Evolutionary conservation across 1,284 basidiomycete species (phyloP).

Genomic region (Athelia psychrophila): DNA sequence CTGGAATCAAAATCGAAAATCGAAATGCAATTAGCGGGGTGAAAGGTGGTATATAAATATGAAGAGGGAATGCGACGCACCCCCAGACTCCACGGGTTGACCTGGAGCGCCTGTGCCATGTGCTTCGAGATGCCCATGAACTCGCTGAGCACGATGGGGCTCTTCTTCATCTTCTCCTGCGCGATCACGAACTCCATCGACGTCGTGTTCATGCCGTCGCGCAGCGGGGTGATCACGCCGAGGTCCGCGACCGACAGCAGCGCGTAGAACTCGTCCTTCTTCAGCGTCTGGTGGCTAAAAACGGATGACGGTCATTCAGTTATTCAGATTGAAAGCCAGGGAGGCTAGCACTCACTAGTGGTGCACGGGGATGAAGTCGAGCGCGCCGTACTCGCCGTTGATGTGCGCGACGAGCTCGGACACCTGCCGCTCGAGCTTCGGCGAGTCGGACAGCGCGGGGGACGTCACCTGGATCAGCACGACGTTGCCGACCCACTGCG

Average conservation of each 20-base stretch:
- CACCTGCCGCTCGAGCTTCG: slow-evolving; percentile 91
- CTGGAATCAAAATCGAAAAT: slow-evolving; percentile 30
- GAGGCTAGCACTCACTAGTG: slow-evolving; percentile 72
- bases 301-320: background rate
- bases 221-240: slow-evolving; percentile 92
- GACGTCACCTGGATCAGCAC: slow-evolving; percentile 91
- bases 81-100: slow-evolving; percentile 89
- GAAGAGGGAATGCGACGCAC: slow-evolving; percentile 41
- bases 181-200: slow-evolving; percentile 98
- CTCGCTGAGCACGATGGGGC: slow-evolving; percentile 90
- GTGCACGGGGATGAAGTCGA: slow-evolving; percentile 98
- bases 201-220: slow-evolving; percentile 99
- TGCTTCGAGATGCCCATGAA: slow-evolving; percentile 96
- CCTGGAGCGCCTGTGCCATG: slow-evolving; percentile 80
- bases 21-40: background rate
- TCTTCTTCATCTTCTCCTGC: slow-evolving; percentile 80
- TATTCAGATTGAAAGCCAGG: background rate
- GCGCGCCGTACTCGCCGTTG: slow-evolving; percentile 93
- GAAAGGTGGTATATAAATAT: too few relatives aligned
- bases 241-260: slow-evolving; percentile 94
- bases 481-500: slow-evolving; percentile 92
- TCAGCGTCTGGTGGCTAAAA: slow-evolving; percentile 89
- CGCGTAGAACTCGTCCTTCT: slow-evolving; percentile 98
- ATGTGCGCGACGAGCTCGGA: slow-evolving; percentile 96
- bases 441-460: slow-evolving; percentile 91